Evolutionary conservation across 2,329 filamentous ascomycete species (phyloP).

Genomic region (Aspergillus thermomutatus): DNA sequence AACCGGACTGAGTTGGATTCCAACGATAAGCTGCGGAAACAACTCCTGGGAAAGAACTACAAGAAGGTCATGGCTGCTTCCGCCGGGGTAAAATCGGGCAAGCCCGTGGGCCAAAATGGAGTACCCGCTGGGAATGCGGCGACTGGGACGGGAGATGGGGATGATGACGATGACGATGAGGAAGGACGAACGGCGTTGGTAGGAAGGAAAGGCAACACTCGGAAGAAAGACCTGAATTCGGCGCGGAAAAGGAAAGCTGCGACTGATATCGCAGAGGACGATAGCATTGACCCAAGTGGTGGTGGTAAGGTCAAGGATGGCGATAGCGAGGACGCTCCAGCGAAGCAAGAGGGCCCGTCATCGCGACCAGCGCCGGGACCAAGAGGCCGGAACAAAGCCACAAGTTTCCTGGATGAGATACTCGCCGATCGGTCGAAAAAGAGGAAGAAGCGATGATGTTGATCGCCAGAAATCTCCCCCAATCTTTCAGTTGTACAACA

Average conservation of each 20-base stretch:
- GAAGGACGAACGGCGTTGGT: slow-evolving; percentile 42
- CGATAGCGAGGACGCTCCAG: slow-evolving; percentile 4
- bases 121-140: not conserved
- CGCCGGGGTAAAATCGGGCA: slow-evolving; percentile 3
- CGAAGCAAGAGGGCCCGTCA: slow-evolving; percentile 5
- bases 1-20: slow-evolving; percentile 40
- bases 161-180: slow-evolving; percentile 38
- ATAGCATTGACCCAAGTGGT: not conserved
- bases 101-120: slow-evolving; percentile 27
- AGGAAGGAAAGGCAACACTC: slow-evolving; percentile 20
- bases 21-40: slow-evolving; percentile 45
- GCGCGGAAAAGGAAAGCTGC: slow-evolving; percentile 14
- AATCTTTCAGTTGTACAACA: not conserved
- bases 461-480: not conserved
- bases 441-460: slow-evolving; percentile 43
- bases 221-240: not conserved
- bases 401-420: slow-evolving; percentile 55
- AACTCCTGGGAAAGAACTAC: slow-evolving; percentile 44
- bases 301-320: slow-evolving; percentile 3
- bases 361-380: slow-evolving; percentile 12
- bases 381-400: slow-evolving; percentile 38
- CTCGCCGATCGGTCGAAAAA: slow-evolving; percentile 47
- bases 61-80: slow-evolving; percentile 38
- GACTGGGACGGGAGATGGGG: slow-evolving; percentile 13
- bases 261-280: not conserved